Evolutionary conservation across 2,329 filamentous ascomycete species (phyloP), one percentile per base, ranked within the genome.

Genomic region (Dactylellina haptotyla): DNA sequence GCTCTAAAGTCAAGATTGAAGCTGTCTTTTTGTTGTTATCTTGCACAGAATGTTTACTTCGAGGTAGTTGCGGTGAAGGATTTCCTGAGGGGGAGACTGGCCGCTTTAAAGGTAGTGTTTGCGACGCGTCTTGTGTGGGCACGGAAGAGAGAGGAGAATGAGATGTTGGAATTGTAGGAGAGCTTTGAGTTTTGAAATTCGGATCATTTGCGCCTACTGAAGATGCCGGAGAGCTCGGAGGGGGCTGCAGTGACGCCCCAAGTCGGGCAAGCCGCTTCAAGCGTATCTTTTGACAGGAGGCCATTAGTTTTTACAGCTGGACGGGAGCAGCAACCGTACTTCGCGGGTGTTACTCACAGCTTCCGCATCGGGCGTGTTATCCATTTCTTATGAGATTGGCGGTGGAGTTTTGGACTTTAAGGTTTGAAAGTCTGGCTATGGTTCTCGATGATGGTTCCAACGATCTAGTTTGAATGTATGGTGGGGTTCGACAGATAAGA

Each of bases 221-320:
- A 14, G 64, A 32, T 5, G 54, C 20, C 9, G 64, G n/a, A 2
- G 41, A 39, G 50, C 14, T 57, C 43, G 59, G 25, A 4, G 48
- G 9, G 3, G 50, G 16, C 20, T 51, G 57, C 4, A 39, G 28
- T 8, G 67, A 54, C 14, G 53, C 59, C 32, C 67, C 67, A 46
- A 72, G 67, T 20, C 67, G 43, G 5, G 67, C 67, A 12, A 72
- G 56, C n/a, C 67, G 46, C 41, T 72, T 72, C 16, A 41, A 26
- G 26, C 67, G 67, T 23, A 72, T 72, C 67, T 72, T 43, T 37
- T 12, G 20, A 20, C 12, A 8, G 18, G 14, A 4, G 18, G 45
- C n/a, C 8, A 48, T 56, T 45, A 56, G 64, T 16, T 4, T n/a
- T n/a, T n/a, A n/a, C n/a, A n/a, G n/a, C n/a, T n/a, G n/a, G n/a